A percentile compares a stretch with the other conserved stretches of the same genome.
These are phyloP conservation scores for Phytophthora quininea DNA, from an alignment of 352 stramenopile genomes.

Conservation along the genomic window DNA sequence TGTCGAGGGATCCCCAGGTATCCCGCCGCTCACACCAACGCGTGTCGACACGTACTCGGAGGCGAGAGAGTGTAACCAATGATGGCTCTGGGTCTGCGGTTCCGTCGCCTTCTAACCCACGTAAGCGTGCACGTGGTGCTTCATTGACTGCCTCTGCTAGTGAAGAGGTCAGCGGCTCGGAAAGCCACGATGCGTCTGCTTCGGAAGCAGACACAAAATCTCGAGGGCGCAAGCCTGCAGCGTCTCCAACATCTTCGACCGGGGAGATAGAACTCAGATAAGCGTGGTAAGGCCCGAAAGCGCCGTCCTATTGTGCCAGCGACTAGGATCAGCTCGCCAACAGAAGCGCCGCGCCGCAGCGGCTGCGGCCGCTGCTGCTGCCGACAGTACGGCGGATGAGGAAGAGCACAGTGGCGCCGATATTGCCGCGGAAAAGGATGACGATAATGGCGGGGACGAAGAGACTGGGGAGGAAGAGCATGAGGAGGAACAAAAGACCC, in stretches of 20 bases:
- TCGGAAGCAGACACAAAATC: slow-evolving; percentile 53
- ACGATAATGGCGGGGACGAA: slow-evolving; percentile 24
- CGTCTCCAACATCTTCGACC: slow-evolving; percentile 12
- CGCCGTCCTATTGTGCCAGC: slow-evolving; percentile 51
- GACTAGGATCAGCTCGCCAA: slow-evolving; percentile 72
- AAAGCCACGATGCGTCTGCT: slow-evolving; percentile 64
- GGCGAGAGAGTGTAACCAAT: slow-evolving; percentile 49
- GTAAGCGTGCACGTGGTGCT: slow-evolving; percentile 42
- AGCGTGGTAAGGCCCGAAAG: slow-evolving; percentile 44
- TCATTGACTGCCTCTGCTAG: slow-evolving; percentile 43
- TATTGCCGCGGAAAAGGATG: slow-evolving; percentile 26
- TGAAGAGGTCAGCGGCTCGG: slow-evolving; percentile 61
- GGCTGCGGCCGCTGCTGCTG: slow-evolving; percentile 38
- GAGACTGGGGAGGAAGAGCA: slow-evolving; percentile 33
- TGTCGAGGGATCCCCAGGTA: slow-evolving; percentile 8
- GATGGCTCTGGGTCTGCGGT: slow-evolving; percentile 41
- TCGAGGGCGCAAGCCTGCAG: slow-evolving; percentile 25
- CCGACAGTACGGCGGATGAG: slow-evolving; percentile 37
- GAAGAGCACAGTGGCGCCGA: slow-evolving; percentile 40
- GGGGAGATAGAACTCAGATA: slow-evolving; percentile 31
- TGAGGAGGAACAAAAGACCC: slow-evolving; percentile 14
- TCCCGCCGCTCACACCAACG: slow-evolving; percentile 42
- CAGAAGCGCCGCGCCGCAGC: slow-evolving; percentile 58
- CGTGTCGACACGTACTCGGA: slow-evolving; percentile 58
- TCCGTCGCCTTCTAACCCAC: slow-evolving; percentile 27